These are phyloP conservation scores for Candida sp. DNA, from an alignment of 1,139 yeast genomes.

Conservation along the genomic window DNA sequence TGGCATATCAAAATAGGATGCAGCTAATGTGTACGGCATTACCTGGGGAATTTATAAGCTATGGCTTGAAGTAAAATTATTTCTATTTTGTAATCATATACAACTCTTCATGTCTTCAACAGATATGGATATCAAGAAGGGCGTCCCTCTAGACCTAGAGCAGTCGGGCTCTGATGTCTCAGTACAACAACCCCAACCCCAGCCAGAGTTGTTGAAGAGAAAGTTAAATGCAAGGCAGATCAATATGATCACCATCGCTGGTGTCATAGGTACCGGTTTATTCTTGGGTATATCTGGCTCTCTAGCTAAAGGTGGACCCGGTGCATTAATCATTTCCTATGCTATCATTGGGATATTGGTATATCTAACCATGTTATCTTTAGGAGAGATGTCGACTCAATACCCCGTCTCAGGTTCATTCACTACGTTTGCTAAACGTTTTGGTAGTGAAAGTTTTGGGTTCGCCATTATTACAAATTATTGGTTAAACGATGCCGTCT, in stretches of 20 bases:
- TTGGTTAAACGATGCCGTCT: conserved; percentile 64
- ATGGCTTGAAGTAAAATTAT: neutral
- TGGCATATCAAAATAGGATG: too few relatives aligned
- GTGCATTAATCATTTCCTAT: conserved; percentile 56
- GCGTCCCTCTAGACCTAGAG: neutral
- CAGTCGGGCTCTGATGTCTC: conserved; percentile 1
- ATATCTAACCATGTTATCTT: conserved; percentile 53
- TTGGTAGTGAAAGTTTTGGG: conserved; percentile 60
- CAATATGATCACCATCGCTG: conserved; percentile 64
- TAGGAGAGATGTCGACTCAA: conserved; percentile 66
- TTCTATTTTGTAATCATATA: neutral
- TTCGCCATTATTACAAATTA: conserved; percentile 61
- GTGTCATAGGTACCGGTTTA: conserved; percentile 69
- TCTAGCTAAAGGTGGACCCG: conserved; percentile 61
- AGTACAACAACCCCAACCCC: neutral
- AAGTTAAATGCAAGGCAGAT: conserved; percentile 50
- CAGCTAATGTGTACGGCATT: neutral
- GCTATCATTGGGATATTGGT: conserved; percentile 57
- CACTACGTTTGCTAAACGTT: conserved; percentile 55
- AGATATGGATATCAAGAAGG: conserved; percentile 1
- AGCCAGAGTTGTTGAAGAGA: conserved; percentile 15
- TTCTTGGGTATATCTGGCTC: conserved; percentile 63
- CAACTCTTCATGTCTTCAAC: conserved; percentile 2
- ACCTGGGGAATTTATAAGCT: neutral
- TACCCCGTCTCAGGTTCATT: conserved; percentile 65